A percentile compares a stretch with the other conserved stretches of the same genome.
phyloP scores from a whole-genome alignment of 768 basidiomycete genomes.

The Mycena haematopus region DNA sequence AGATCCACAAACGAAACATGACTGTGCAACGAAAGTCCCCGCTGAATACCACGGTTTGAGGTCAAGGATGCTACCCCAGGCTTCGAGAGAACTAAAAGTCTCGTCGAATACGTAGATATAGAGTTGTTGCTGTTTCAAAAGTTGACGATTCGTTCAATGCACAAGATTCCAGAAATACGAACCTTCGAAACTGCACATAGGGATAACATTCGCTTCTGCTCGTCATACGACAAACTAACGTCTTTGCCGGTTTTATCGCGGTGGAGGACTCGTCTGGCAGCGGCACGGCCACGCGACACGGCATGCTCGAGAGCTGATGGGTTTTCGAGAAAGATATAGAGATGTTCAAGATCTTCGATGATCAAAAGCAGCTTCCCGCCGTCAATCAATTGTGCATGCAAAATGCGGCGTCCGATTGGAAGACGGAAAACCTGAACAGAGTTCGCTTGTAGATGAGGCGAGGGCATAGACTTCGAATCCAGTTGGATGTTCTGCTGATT shows the following conservation, averaged over 20 bases:
- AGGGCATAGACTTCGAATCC: slow-evolving; percentile 40
- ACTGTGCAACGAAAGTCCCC: slow-evolving; percentile 37
- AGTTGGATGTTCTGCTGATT: slow-evolving; percentile 45
- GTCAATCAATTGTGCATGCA: slow-evolving; percentile 49
- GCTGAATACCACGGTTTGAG: slow-evolving; percentile 51
- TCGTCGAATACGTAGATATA: slow-evolving; percentile 59
- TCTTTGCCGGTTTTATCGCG: slow-evolving; percentile 54
- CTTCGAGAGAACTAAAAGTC: slow-evolving; percentile 46
- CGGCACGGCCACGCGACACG: slow-evolving; percentile 31
- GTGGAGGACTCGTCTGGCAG: slow-evolving; percentile 41
- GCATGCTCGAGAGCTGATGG: slow-evolving; percentile 40
- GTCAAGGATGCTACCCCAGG: slow-evolving; percentile 46
- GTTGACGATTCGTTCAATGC: not conserved
- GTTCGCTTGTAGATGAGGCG: slow-evolving; percentile 34
- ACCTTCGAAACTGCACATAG: slow-evolving; percentile 53
- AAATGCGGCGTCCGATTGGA: slow-evolving; percentile 33
- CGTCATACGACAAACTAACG: slow-evolving; percentile 57
- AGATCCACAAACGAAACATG: slow-evolving; percentile 53
- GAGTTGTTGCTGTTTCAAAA: slow-evolving; percentile 39
- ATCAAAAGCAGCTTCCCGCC: slow-evolving; percentile 50
- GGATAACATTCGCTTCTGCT: slow-evolving; percentile 54
- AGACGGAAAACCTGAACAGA: slow-evolving; percentile 36
- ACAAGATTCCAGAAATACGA: not conserved
- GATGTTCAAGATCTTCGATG: slow-evolving; percentile 41
- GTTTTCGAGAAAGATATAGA: slow-evolving; percentile 48